phyloP scores from a whole-genome alignment of 73 alveolate species.

The Urostyla sp. region DNA sequence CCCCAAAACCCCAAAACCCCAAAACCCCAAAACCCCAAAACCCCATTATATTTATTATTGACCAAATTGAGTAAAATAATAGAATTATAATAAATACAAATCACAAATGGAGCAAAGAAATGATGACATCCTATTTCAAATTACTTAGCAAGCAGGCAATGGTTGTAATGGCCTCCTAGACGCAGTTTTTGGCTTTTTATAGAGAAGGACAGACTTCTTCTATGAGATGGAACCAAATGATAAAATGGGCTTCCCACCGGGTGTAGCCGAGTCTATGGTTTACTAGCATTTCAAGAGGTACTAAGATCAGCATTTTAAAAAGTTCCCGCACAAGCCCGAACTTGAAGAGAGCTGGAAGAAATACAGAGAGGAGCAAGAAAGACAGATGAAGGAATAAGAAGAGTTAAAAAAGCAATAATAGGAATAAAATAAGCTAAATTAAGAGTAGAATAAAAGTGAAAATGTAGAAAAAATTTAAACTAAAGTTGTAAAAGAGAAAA shows the following conservation, averaged over 20 bases:
- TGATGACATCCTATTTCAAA: slow-evolving; percentile 88
- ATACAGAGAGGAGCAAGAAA: slow-evolving; percentile 84
- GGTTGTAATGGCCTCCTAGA: slow-evolving; percentile 91
- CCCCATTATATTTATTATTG: slow-evolving; percentile 16
- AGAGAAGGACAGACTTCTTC: slow-evolving; percentile 96
- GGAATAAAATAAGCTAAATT: slow-evolving; percentile 63
- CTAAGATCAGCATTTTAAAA: slow-evolving; percentile 94
- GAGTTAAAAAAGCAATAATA: slow-evolving; percentile 73
- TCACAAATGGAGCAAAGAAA: slow-evolving; percentile 53
- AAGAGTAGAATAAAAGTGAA: slow-evolving; percentile 45
- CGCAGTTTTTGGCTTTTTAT: slow-evolving; percentile 93
- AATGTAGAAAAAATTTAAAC: slow-evolving; percentile 27
- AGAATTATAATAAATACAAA: background rate
- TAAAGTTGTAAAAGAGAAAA: slow-evolving; percentile 27
- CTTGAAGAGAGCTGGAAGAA: slow-evolving; percentile 79
- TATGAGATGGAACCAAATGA: slow-evolving; percentile 99
- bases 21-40: slow-evolving; percentile 35
- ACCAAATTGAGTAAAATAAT: too few species aligned
- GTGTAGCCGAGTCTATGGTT: slow-evolving; percentile 89
- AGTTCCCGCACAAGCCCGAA: slow-evolving; percentile 89
- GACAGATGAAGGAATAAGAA: slow-evolving; percentile 71
- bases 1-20: too few species aligned
- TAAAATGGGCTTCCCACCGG: slow-evolving; percentile 98
- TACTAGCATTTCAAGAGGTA: slow-evolving; percentile 88
- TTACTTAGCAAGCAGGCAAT: slow-evolving; percentile 84